Evolutionary conservation across 139 green algal genomes (phyloP).

Genomic region (Coelastrella sp.): DNA sequence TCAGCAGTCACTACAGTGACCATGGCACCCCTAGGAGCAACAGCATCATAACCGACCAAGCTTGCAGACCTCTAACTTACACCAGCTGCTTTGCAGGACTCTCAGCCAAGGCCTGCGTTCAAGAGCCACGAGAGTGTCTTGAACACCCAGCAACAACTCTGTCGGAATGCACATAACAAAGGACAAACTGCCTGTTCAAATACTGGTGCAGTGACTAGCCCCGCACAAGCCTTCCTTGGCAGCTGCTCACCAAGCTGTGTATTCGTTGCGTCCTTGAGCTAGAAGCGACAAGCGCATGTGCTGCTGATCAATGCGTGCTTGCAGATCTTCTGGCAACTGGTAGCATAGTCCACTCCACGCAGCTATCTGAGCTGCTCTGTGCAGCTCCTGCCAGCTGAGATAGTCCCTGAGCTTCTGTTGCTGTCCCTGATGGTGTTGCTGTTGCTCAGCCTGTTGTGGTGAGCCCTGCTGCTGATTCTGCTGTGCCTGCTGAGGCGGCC

Average conservation of each 20-base stretch:
- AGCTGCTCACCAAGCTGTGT: conserved; percentile 58
- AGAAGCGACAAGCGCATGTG: conserved; percentile 53
- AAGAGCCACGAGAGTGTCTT: too few species aligned
- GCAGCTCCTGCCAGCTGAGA: conserved; percentile 49
- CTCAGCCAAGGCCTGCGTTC: too few species aligned
- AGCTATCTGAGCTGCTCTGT: conserved; percentile 56
- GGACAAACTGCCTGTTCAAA: not conserved
- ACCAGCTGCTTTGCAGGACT: too few species aligned
- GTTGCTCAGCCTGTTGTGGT: not conserved
- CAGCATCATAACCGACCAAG: too few species aligned
- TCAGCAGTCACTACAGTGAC: too few species aligned
- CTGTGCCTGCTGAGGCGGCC: not conserved
- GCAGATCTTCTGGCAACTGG: conserved; percentile 38
- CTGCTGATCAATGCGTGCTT: conserved; percentile 33
- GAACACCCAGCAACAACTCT: too few species aligned
- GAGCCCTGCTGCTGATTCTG: conserved; percentile 12
- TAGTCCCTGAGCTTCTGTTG: conserved; percentile 3
- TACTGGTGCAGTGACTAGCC: too few species aligned
- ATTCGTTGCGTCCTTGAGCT: conserved; percentile 56
- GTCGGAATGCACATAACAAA: too few species aligned
- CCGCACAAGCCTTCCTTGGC: not conserved
- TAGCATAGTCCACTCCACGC: conserved; percentile 65
- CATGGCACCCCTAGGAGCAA: too few species aligned
- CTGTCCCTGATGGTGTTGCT: not conserved
- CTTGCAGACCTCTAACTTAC: too few species aligned